phyloP scores from a whole-genome alignment of 805 yeast species.

The Sungouiella thailandica region DNA sequence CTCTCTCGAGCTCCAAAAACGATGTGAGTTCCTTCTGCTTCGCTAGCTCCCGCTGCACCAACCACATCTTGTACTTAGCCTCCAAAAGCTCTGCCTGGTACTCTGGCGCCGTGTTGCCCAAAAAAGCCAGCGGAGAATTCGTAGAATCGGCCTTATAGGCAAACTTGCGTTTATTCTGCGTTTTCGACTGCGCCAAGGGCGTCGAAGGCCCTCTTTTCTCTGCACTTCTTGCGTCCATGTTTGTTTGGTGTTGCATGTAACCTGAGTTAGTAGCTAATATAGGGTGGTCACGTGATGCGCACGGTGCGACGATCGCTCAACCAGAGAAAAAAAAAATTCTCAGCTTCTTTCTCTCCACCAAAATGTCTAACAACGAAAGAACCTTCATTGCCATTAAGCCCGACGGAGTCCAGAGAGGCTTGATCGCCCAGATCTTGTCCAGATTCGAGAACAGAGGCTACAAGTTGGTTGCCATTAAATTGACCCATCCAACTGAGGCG shows the following conservation, averaged over 20 bases:
- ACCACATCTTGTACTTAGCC: slow-evolving; percentile 29
- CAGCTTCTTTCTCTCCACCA: slow-evolving; percentile 2
- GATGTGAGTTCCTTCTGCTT: slow-evolving; percentile 19
- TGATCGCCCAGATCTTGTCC: slow-evolving; percentile 80
- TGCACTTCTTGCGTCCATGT: background rate
- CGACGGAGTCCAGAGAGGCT: slow-evolving; percentile 99
- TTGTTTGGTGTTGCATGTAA: too few relatives aligned
- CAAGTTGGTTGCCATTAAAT: slow-evolving; percentile 95
- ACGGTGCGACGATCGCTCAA: too few relatives aligned
- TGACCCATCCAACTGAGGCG: slow-evolving; percentile 80
- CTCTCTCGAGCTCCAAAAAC: slow-evolving; percentile 30
- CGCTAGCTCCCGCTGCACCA: slow-evolving; percentile 18
- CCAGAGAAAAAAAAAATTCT: slow-evolving; percentile 3
- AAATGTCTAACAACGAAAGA: slow-evolving; percentile 66
- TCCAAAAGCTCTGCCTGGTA: slow-evolving; percentile 17
- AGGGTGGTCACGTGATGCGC: too few relatives aligned
- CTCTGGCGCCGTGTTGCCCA: slow-evolving; percentile 1
- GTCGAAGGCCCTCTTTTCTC: slow-evolving; percentile 32
- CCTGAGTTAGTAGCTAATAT: too few relatives aligned
- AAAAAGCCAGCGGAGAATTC: background rate
- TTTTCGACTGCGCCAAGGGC: slow-evolving; percentile 27
- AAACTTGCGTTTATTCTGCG: slow-evolving; percentile 18
- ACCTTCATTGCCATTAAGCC: slow-evolving; percentile 94
- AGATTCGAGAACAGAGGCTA: slow-evolving; percentile 97
- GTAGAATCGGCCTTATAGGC: background rate